Evolutionary conservation across 2,329 filamentous ascomycete species (phyloP).

Genomic region (Fusarium sp.): DNA sequence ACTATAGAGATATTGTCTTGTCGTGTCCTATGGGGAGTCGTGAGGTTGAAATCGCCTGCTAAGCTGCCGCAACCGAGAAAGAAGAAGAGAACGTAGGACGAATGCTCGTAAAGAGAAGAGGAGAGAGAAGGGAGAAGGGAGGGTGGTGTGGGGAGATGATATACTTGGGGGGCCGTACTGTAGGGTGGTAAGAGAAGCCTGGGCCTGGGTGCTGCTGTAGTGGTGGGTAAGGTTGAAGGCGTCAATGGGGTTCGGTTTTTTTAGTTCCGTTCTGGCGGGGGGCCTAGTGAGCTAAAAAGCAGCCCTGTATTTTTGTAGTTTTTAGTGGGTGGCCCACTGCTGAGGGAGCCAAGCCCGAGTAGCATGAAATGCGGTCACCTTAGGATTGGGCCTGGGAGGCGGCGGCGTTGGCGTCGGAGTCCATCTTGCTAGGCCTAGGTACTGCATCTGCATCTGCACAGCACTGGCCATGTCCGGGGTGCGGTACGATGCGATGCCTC

Average conservation of each 20-base stretch:
- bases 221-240: constrained; percentile 27
- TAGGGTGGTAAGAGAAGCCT: not conserved
- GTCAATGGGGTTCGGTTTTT: constrained; percentile 16
- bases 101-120: constrained; percentile 68
- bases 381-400: constrained; percentile 5
- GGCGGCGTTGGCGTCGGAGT: constrained; percentile 6
- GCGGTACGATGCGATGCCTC: constrained; percentile 1
- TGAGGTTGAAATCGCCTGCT: constrained; percentile 68
- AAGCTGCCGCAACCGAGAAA: constrained; percentile 69
- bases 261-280: constrained; percentile 12
- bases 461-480: constrained; percentile 42
- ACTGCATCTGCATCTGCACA: constrained; percentile 42
- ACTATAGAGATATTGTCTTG: constrained; percentile 37
- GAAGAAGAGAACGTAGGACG: constrained; percentile 72
- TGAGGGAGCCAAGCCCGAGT: constrained; percentile 44
- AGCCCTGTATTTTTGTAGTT: constrained; percentile 37
- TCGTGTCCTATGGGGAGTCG: constrained; percentile 15
- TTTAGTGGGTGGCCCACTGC: constrained; percentile 44
- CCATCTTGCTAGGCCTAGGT: constrained; percentile 14
- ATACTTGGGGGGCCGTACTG: constrained; percentile 38
- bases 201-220: not conserved
- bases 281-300: constrained; percentile 33
- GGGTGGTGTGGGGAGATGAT: constrained; percentile 60
- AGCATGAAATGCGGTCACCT: constrained; percentile 13
- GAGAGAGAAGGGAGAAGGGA: constrained; percentile 61